Conservation (phyloP, 1,284 basidiomycete genomes). For the Fomitopsis palustris region DNA sequence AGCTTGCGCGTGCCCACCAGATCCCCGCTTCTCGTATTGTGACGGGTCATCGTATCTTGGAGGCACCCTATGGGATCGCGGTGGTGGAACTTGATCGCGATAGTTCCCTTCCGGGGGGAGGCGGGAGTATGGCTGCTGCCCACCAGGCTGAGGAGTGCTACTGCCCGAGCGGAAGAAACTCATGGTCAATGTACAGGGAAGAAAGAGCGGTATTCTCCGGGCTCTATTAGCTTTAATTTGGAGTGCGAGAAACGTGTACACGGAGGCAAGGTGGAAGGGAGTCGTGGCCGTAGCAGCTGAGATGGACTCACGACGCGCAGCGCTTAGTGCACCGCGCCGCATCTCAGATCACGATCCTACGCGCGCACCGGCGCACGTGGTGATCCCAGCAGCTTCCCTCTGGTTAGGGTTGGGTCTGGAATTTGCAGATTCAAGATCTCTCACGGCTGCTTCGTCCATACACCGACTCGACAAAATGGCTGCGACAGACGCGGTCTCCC, state of each 20-base stretch:
- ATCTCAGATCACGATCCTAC: neutral
- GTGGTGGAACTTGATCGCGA: constrained; percentile 3
- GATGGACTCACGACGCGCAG: neutral
- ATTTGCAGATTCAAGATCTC: constrained; percentile 2
- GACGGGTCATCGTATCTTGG: constrained; percentile 55
- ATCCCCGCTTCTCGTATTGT: constrained; percentile 31
- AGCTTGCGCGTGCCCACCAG: constrained; percentile 26
- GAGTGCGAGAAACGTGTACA: constrained; percentile 3
- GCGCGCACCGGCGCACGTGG: neutral
- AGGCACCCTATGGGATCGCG: constrained; percentile 24
- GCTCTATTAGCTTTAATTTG: neutral
- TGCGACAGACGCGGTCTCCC: constrained; percentile 71
- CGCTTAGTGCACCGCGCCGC: neutral
- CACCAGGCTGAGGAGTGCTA: constrained; percentile 34
- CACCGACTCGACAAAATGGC: constrained; percentile 29
- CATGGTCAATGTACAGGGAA: constrained; percentile 28
- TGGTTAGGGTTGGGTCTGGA: neutral
- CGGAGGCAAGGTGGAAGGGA: neutral
- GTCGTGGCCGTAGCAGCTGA: neutral
- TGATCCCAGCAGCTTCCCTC: neutral
- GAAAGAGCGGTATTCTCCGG: too few relatives aligned
- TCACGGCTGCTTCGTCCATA: constrained; percentile 4
- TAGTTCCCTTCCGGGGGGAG: constrained; percentile 30
- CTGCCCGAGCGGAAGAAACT: constrained; percentile 47
- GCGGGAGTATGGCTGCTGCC: constrained; percentile 42